phyloP scores from a whole-genome alignment of 1,284 basidiomycete species.

The Somion occarium region DNA sequence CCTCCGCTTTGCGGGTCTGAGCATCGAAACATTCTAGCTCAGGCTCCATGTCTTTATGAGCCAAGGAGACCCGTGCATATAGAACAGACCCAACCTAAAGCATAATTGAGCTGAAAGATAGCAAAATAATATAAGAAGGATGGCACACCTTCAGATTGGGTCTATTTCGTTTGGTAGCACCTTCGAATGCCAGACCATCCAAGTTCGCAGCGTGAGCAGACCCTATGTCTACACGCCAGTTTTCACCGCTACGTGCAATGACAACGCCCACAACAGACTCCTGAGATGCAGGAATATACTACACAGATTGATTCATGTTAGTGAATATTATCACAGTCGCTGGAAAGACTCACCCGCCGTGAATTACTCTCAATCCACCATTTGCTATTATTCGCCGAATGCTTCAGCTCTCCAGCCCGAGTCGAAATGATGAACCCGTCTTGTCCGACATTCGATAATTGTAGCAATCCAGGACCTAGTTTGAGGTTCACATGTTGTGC shows the following conservation, averaged over 20 bases:
- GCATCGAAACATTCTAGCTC: slow-evolving; percentile 87
- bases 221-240: slow-evolving; percentile 81
- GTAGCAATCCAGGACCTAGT: slow-evolving; percentile 70
- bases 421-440: slow-evolving; percentile 52
- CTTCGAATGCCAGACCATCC: slow-evolving; percentile 82
- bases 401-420: slow-evolving; percentile 60
- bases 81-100: slow-evolving; percentile 72
- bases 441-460: slow-evolving; percentile 33
- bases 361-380: slow-evolving; percentile 84
- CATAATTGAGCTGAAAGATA: background rate
- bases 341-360: slow-evolving; percentile 48
- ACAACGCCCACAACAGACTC: slow-evolving; percentile 78
- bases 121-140: background rate
- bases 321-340: background rate
- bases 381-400: slow-evolving; percentile 64
- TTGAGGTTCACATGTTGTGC: slow-evolving; percentile 74
- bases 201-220: slow-evolving; percentile 71
- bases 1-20: slow-evolving; percentile 77
- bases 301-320: slow-evolving; percentile 10
- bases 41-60: slow-evolving; percentile 87
- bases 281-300: slow-evolving; percentile 84
- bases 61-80: slow-evolving; percentile 80
- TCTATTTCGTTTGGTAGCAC: slow-evolving; percentile 79
- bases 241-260: slow-evolving; percentile 67
- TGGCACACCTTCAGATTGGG: slow-evolving; percentile 76